These are phyloP conservation scores for Lachnellula occidentalis DNA, from an alignment of 2,329 filamentous ascomycete species.

Conservation along the genomic window DNA sequence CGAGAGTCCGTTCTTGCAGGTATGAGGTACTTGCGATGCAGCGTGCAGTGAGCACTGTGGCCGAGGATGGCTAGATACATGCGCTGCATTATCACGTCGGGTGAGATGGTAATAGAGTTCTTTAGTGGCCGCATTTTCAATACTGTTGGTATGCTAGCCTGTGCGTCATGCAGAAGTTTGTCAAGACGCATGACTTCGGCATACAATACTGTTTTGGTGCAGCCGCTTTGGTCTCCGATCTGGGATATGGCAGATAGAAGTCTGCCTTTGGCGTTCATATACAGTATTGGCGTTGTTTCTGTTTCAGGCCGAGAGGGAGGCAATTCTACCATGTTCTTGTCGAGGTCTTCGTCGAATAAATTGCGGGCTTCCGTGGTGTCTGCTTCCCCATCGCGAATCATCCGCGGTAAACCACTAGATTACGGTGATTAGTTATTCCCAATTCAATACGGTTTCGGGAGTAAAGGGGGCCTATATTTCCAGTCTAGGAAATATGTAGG, in stretches of 20 bases:
- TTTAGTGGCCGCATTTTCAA: conserved; percentile 44
- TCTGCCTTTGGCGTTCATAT: conserved; percentile 44
- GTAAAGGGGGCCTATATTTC: no score
- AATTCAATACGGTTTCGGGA: no score
- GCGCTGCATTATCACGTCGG: conserved; percentile 43
- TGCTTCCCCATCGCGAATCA: conserved; percentile 56
- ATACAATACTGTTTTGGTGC: conserved; percentile 42
- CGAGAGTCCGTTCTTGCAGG: conserved; percentile 43
- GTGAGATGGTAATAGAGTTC: conserved; percentile 42
- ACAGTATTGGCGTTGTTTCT: conserved; percentile 53
- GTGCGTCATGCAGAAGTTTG: conserved; percentile 37
- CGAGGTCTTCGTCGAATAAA: conserved; percentile 59
- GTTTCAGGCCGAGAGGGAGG: conserved; percentile 48
- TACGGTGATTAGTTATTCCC: no score
- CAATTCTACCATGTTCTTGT: conserved; percentile 46
- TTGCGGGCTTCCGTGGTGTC: conserved; percentile 58
- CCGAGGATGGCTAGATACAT: conserved; percentile 41
- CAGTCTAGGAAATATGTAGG: no score
- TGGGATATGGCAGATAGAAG: conserved; percentile 44
- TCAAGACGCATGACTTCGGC: conserved; percentile 46
- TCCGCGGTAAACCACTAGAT: conserved; percentile 50
- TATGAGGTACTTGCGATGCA: conserved; percentile 19
- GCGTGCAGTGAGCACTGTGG: conserved; percentile 29
- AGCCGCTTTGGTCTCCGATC: conserved; percentile 45
- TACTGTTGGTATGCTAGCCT: conserved; percentile 40